A percentile compares a stretch with the other conserved stretches of the same genome.
Conservation (phyloP, 495 filamentous ascomycete genomes). For the Aspergillus olivimuriae region DNA sequence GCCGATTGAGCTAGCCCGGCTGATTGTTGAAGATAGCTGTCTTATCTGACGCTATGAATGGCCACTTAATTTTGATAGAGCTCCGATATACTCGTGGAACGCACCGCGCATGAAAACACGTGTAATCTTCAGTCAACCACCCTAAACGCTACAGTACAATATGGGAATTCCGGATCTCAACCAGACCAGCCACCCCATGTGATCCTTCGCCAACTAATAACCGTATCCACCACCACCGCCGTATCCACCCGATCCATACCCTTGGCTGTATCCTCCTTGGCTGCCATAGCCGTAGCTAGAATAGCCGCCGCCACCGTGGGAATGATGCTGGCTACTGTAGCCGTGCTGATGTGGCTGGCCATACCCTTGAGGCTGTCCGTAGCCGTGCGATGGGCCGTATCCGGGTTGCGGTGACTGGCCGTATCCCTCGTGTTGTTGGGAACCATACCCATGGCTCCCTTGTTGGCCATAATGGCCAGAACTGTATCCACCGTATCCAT, state of each 20-base stretch:
- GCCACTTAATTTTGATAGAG: background rate
- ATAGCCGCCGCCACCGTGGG: background rate
- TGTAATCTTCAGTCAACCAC: no score
- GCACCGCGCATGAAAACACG: no score
- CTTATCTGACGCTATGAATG: background rate
- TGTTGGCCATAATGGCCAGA: background rate
- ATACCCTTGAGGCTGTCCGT: constrained; percentile 1
- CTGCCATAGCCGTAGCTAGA: background rate
- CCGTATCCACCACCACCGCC: background rate
- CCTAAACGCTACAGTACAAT: no score
- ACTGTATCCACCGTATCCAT: background rate
- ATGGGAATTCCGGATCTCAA: background rate
- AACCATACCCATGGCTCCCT: background rate
- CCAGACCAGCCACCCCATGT: background rate
- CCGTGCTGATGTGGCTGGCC: background rate
- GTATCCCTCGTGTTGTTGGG: background rate
- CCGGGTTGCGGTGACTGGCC: background rate
- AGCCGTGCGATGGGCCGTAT: background rate
- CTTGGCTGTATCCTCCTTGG: background rate
- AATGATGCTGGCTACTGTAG: background rate
- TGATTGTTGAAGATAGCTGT: background rate
- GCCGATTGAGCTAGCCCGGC: constrained; percentile 48
- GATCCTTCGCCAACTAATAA: background rate
- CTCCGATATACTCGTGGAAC: background rate
- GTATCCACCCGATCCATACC: background rate